Evolutionary conservation across 139 green algal genomes (phyloP).

Genomic region (Monoraphidium neglectum): DNA sequence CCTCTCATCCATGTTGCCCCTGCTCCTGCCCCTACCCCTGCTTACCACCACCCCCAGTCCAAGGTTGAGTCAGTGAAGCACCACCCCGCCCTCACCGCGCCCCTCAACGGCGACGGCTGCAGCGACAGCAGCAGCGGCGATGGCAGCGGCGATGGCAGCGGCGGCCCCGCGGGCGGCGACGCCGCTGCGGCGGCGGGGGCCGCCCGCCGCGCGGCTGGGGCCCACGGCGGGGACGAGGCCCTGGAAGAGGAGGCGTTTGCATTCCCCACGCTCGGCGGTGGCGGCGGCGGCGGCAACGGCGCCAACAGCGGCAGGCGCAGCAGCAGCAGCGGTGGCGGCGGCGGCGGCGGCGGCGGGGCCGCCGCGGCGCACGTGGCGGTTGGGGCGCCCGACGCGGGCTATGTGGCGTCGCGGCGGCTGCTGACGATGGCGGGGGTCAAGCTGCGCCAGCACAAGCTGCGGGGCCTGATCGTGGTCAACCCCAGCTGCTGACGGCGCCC

Average conservation of each 20-base stretch:
- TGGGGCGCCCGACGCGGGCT: constrained; percentile 35
- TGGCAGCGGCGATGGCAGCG: not conserved
- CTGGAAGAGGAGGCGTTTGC: too few species aligned
- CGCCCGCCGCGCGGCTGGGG: not conserved
- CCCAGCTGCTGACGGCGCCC: too few species aligned
- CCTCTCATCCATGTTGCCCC: too few species aligned
- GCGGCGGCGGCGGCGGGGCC: not conserved
- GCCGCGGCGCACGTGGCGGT: constrained; percentile 4
- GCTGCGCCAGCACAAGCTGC: constrained; percentile 68
- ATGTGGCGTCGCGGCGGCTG: constrained; percentile 67
- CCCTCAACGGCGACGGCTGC: too few species aligned
- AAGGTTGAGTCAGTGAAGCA: too few species aligned
- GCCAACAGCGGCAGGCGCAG: constrained; percentile 6
- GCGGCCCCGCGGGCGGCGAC: not conserved
- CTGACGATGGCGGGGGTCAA: constrained; percentile 72
- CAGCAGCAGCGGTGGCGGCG: not conserved
- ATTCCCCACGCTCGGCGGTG: not conserved
- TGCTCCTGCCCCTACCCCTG: too few species aligned
- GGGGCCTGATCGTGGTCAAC: constrained; percentile 27
- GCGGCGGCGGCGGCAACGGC: too few species aligned
- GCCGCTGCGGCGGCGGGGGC: not conserved
- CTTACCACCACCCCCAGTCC: too few species aligned
- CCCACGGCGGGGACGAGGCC: too few species aligned
- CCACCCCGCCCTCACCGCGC: too few species aligned
- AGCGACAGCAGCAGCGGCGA: too few species aligned